Conservation (phyloP, 495 filamentous ascomycete genomes). For the Penicillium macrosclerotiorum region DNA sequence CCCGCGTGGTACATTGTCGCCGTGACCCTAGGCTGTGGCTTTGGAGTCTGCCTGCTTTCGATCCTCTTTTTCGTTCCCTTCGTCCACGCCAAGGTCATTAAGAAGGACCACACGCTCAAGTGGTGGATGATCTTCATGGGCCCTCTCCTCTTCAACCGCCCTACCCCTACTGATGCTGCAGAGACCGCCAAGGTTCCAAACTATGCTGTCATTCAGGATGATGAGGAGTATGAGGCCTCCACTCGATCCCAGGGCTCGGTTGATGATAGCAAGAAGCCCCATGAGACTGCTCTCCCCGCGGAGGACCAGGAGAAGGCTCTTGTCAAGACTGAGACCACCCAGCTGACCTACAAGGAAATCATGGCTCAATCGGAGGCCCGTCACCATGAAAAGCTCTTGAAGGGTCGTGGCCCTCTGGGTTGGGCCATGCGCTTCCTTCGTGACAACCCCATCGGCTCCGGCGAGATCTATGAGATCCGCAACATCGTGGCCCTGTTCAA, state of each 20-base stretch:
- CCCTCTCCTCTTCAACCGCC: constrained; percentile 51
- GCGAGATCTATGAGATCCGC: constrained; percentile 63
- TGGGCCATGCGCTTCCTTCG: constrained; percentile 71
- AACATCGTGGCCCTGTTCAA: constrained; percentile 58
- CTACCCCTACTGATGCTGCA: constrained; percentile 31
- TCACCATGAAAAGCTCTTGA: constrained; percentile 52
- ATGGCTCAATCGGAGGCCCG: constrained; percentile 46
- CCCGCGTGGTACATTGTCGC: constrained; percentile 53
- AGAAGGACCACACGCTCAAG: constrained; percentile 51
- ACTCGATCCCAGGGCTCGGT: constrained; percentile 23
- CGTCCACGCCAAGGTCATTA: constrained; percentile 52
- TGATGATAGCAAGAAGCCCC: constrained; percentile 31
- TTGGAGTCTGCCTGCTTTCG: constrained; percentile 49
- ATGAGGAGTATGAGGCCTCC: constrained; percentile 28
- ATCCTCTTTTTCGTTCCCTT: constrained; percentile 61
- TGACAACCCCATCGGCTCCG: constrained; percentile 65
- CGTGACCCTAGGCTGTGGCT: constrained; percentile 54
- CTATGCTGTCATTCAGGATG: constrained; percentile 53
- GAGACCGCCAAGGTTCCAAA: constrained; percentile 50
- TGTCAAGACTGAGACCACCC: constrained; percentile 36
- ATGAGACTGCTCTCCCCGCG: constrained; percentile 12
- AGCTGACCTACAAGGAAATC: constrained; percentile 55
- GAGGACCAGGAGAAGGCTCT: constrained; percentile 46
- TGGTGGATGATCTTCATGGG: constrained; percentile 54
- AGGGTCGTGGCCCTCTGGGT: constrained; percentile 59